phyloP scores from a whole-genome alignment of 2,329 filamentous ascomycete species.

The Stylonectria norvegica region DNA sequence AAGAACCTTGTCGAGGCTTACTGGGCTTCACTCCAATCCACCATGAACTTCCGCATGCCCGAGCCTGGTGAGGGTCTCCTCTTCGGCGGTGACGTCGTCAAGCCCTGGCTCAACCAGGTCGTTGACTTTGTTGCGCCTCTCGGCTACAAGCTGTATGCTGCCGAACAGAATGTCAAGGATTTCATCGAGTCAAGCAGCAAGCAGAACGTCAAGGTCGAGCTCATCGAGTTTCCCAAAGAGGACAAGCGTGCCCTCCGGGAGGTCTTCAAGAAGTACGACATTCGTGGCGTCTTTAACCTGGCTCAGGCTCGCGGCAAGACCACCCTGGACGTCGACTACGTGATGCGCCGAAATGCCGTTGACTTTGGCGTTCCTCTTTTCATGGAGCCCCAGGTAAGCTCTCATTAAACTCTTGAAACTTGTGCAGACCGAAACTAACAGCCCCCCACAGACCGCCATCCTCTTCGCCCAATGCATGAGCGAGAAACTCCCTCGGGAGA shows the following conservation, averaged over 20 bases:
- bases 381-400: constrained; percentile 91
- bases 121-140: constrained; percentile 85
- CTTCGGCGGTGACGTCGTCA: constrained; percentile 78
- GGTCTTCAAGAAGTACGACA: constrained; percentile 95
- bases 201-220: constrained; percentile 68
- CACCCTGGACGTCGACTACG: constrained; percentile 88
- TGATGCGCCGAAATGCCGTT: constrained; percentile 96
- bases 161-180: constrained; percentile 74
- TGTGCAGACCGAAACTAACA: constrained; percentile 31
- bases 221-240: constrained; percentile 94
- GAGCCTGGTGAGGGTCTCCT: constrained; percentile 93
- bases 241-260: constrained; percentile 94
- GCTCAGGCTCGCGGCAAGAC: constrained; percentile 80
- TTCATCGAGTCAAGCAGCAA: constrained; percentile 73
- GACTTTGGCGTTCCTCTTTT: constrained; percentile 97
- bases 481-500: constrained; percentile 85
- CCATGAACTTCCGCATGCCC: constrained; percentile 98
- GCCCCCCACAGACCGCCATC: constrained; percentile 70
- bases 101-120: constrained; percentile 70
- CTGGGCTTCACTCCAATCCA: constrained; percentile 93
- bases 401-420: background rate
- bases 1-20: constrained; percentile 95
- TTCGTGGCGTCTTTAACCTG: constrained; percentile 93
- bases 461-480: constrained; percentile 97
- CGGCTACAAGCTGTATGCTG: constrained; percentile 91